Evolutionary conservation across 2,329 filamentous ascomycete species (phyloP), one percentile per base, ranked within the genome.

Genomic region (Aspergillus caelatus): DNA sequence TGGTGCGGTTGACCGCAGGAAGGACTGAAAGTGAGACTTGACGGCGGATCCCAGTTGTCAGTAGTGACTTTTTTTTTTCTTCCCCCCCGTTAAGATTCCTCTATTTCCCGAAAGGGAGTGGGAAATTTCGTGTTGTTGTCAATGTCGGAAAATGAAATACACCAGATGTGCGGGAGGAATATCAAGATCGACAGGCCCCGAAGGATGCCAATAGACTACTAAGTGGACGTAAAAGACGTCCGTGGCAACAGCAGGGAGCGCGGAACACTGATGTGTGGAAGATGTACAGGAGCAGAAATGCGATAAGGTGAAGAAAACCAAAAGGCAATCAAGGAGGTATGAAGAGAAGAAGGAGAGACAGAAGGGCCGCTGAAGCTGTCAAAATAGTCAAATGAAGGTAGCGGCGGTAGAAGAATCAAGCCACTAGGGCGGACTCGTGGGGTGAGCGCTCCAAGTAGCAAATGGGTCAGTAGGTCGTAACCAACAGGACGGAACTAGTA

Each of bases 371-470:
- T 55, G 62, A 58, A 55, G 60, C 45, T 58, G 64, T 58, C 52
- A 66, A 61, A 65, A 65, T 63, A 61, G 64, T 64, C 61, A 66
- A 68, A 65, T 66, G 61, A 62, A 66, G 62, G 66, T 59, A 67
- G 59, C 64, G 65, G 65, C 60, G 64, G 66, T 63, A 63, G 68
- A 70, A 69, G 64, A 72, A 67, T 74, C 73, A 70, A 73, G 73
- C 74, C 74, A 72, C 74, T 67, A 67, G 65, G 57, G 30, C 54
- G 64, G 58, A 63, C 64, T 67, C 66, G 65, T 69, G 66, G 66
- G 65, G 63, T 62, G 61, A 62, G 57, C 36, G 52, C 52, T 55
- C 21, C 52, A 36, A 26, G 43, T 53, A 65, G 52, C 53, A 57
- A 43, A 64, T 62, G 58, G 50, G 56, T 43, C 53, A 59, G 52